phyloP scores from a whole-genome alignment of 139 green algal genomes.

The Astrephomene gubernaculifera region DNA sequence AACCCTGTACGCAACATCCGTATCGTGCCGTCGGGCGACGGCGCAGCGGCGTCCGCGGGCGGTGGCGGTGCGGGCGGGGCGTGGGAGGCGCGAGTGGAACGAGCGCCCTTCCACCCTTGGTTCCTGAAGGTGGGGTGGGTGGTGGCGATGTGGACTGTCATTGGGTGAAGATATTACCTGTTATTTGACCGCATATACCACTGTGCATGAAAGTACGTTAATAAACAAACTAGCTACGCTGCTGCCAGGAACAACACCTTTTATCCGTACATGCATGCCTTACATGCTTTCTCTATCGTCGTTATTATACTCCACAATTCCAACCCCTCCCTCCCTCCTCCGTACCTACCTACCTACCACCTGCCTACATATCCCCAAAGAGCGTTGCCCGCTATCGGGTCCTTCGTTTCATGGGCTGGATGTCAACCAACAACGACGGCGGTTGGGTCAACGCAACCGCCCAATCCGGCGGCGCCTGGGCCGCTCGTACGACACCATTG shows the following conservation, averaged over 20 bases:
- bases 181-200: no score
- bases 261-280: no score
- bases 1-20: constrained; percentile 49
- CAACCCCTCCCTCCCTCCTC: background rate
- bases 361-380: background rate
- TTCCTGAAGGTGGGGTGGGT: constrained; percentile 44
- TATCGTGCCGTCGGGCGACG: constrained; percentile 15
- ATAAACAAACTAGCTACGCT: no score
- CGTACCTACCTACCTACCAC: background rate
- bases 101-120: constrained; percentile 50
- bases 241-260: no score
- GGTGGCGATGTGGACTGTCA: background rate
- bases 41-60: constrained; percentile 6
- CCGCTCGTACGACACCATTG: constrained; percentile 11
- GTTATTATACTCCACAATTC: no score
- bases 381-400: constrained; percentile 20
- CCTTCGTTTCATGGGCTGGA: constrained; percentile 52
- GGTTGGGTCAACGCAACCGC: background rate
- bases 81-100: constrained; percentile 19
- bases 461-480: constrained; percentile 8
- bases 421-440: constrained; percentile 20
- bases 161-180: background rate
- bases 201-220: no score
- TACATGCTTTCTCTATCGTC: no score
- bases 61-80: constrained; percentile 25